Conservation (phyloP, 163 green algal genomes). For the Prototheca stagnorum region DNA sequence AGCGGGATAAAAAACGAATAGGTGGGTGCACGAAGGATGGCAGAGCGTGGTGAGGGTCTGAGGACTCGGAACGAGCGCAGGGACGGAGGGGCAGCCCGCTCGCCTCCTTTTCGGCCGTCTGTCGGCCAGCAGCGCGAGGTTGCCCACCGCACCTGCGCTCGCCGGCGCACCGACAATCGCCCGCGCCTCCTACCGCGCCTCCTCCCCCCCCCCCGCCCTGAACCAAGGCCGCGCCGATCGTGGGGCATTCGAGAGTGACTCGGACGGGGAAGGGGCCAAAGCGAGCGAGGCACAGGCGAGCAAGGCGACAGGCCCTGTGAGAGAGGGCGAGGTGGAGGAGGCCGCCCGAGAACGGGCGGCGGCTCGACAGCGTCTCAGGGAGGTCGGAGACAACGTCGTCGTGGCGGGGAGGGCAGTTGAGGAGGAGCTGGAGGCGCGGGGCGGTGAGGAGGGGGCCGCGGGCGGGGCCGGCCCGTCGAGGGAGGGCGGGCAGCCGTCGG, state of each 20-base stretch:
- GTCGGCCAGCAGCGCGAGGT: not conserved
- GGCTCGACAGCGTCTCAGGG: no score
- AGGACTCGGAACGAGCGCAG: not conserved
- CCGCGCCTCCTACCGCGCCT: no score
- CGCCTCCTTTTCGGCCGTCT: not conserved
- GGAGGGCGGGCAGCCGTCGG: conserved; percentile 21
- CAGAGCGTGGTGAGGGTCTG: not conserved
- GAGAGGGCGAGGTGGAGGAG: no score
- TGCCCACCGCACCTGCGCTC: not conserved
- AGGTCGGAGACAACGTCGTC: no score
- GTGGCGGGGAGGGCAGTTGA: not conserved
- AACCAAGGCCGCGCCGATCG: no score
- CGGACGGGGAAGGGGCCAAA: no score
- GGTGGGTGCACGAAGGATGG: no score
- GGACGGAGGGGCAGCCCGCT: not conserved
- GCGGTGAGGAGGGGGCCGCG: conserved; percentile 47
- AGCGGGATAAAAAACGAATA: not conserved
- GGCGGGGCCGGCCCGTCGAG: conserved; percentile 23
- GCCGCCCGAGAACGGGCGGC: no score
- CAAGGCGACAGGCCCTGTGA: no score
- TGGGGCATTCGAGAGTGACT: no score
- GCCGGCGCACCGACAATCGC: not conserved
- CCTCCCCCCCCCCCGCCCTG: no score
- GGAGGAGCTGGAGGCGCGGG: conserved; percentile 41
- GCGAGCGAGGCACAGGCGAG: no score